Percentiles rank a stretch among this genome's conserved stretches.
phyloP scores from a whole-genome alignment of 805 yeast genomes.

The Lachancea mirantina region DNA sequence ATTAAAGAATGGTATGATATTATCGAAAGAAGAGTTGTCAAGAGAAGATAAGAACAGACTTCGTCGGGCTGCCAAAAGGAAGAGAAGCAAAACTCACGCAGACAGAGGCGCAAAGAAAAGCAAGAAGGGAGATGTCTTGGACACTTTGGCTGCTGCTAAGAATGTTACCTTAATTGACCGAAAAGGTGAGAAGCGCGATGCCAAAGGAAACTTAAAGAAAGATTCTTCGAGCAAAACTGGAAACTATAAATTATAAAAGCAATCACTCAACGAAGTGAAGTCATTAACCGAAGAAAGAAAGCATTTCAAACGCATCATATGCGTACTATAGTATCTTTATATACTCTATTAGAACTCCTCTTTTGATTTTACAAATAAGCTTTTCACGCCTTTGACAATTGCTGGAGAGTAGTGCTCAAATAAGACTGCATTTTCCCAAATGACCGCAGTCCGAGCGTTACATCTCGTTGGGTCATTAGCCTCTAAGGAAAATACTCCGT shows the following conservation, averaged over 20 bases:
- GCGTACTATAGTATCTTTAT: not conserved
- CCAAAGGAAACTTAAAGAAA: conserved; percentile 58
- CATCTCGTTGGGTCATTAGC: conserved; percentile 62
- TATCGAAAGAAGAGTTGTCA: conserved; percentile 73
- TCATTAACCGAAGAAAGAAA: conserved; percentile 5
- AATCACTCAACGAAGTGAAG: not conserved
- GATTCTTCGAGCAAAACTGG: conserved; percentile 22
- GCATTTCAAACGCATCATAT: not conserved
- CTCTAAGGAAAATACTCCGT: conserved; percentile 67
- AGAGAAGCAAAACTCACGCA: conserved; percentile 47
- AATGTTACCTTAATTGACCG: conserved; percentile 73
- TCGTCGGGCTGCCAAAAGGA: conserved; percentile 81
- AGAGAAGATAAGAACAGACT: conserved; percentile 82
- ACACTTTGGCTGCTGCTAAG: conserved; percentile 63
- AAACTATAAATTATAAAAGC: conserved; percentile 23
- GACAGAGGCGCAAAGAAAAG: conserved; percentile 38
- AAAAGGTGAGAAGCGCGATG: conserved; percentile 68
- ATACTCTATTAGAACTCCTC: conserved; percentile 14
- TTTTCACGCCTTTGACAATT: conserved; percentile 59
- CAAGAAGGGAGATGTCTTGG: conserved; percentile 56
- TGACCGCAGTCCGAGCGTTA: conserved; percentile 80
- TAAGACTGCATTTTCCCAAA: conserved; percentile 81
- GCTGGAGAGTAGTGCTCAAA: conserved; percentile 78
- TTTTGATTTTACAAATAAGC: conserved; percentile 34
- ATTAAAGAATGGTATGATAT: conserved; percentile 69